A percentile compares a stretch with the other conserved stretches of the same genome.
These are phyloP conservation scores for Pseudogymnoascus sp. DNA, from an alignment of 2,329 filamentous ascomycete genomes.

Conservation along the genomic window DNA sequence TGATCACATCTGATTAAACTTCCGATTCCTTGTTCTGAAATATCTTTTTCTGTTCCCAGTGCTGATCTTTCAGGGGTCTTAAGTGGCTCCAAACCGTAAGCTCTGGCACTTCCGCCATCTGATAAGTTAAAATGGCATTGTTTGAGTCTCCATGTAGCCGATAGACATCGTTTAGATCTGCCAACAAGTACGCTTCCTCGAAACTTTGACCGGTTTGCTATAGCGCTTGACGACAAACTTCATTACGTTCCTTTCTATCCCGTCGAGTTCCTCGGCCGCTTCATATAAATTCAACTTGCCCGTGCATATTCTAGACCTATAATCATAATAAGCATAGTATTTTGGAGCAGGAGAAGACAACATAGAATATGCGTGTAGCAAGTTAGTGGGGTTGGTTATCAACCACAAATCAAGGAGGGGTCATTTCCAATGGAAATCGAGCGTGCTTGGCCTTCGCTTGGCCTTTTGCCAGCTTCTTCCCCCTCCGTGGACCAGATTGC, in stretches of 20 bases:
- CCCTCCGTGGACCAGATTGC: not conserved
- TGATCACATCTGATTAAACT: not conserved
- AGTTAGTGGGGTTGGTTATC: not conserved
- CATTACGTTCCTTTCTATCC: not conserved
- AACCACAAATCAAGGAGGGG: not conserved
- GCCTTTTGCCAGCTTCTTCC: not conserved
- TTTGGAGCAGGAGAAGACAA: not conserved
- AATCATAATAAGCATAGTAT: not conserved
- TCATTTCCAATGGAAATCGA: not conserved
- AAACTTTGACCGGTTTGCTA: not conserved
- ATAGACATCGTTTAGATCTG: not conserved
- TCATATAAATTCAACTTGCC: not conserved
- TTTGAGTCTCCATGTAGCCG: not conserved
- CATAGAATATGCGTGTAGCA: not conserved
- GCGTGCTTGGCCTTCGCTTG: not conserved
- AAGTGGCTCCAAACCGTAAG: not conserved
- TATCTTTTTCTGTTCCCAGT: not conserved
- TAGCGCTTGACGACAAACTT: not conserved
- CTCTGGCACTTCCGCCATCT: not conserved
- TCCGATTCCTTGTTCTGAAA: not conserved
- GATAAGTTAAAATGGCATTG: not conserved
- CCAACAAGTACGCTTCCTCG: not conserved
- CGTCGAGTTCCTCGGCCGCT: no score
- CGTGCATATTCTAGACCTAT: not conserved
- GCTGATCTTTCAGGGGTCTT: not conserved